phyloP scores from a whole-genome alignment of 495 filamentous ascomycete species.

The Sordaria brevicollis region DNA sequence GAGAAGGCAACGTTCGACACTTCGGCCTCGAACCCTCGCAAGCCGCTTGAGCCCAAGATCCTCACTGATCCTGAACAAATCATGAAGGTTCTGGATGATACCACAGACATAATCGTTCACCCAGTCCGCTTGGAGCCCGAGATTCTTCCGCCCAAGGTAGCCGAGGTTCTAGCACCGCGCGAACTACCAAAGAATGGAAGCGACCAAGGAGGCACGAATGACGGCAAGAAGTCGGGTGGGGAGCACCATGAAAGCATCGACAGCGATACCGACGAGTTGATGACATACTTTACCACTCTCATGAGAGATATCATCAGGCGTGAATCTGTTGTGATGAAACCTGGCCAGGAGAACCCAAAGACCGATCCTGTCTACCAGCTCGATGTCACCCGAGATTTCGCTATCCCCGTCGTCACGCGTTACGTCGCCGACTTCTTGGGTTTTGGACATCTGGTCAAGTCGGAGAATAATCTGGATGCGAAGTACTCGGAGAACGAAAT shows the following conservation, averaged over 20 bases:
- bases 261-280: background rate
- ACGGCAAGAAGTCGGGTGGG: background rate
- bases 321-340: slow-evolving; percentile 4
- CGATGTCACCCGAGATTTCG: slow-evolving; percentile 10
- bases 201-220: background rate
- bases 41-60: background rate
- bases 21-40: background rate
- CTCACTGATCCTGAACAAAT: background rate
- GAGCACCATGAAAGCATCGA: background rate
- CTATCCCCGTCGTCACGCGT: slow-evolving; percentile 8
- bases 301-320: slow-evolving; percentile 7
- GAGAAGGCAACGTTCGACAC: background rate
- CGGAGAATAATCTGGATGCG: background rate
- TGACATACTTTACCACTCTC: background rate
- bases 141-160: background rate
- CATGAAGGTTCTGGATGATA: background rate
- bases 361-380: slow-evolving; percentile 2
- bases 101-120: background rate
- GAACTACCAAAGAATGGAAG: no score
- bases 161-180: background rate
- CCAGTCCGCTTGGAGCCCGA: slow-evolving; percentile 2
- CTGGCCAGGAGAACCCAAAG: background rate
- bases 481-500: slow-evolving; percentile 11
- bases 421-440: slow-evolving; percentile 13
- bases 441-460: slow-evolving; percentile 4